A percentile compares a stretch with the other conserved stretches of the same genome.
phyloP scores from a whole-genome alignment of 345 rosid species.

The Euphorbia tirucalli region DNA sequence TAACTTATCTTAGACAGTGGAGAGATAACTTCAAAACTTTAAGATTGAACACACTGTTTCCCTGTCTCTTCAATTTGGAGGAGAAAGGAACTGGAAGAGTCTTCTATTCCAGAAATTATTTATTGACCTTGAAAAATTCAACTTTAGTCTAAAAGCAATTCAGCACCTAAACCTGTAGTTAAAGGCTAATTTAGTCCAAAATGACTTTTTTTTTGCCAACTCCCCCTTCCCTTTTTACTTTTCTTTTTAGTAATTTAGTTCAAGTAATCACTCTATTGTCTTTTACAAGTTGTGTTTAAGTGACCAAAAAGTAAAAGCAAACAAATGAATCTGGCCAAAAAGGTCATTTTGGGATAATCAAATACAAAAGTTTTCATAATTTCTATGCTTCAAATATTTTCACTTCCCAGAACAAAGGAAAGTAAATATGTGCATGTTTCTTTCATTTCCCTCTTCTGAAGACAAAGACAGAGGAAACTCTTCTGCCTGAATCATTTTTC shows the following conservation, averaged over 20 bases:
- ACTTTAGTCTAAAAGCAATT: not conserved
- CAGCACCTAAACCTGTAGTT: no score
- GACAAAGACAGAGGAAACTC: not conserved
- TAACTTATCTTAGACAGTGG: not conserved
- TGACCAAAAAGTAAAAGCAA: no score
- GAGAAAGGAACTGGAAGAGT: not conserved
- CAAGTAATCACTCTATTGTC: no score
- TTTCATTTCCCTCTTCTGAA: not conserved
- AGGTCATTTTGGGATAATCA: no score
- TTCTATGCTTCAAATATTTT: not conserved
- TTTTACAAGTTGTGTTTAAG: no score
- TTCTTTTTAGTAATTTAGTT: no score
- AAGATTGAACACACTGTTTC: not conserved
- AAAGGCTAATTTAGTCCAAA: not conserved
- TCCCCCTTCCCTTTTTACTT: no score
- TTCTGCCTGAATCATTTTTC: not conserved
- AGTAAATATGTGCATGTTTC: not conserved
- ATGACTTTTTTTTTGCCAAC: not conserved
- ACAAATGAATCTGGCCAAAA: no score
- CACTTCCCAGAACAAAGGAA: not conserved
- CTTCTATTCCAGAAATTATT: not conserved
- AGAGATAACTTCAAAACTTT: not conserved
- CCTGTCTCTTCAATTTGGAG: not conserved
- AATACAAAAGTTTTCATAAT: not conserved
- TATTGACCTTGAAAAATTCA: not conserved